Evolutionary conservation across 1,284 basidiomycete genomes (phyloP).

Genomic region (Ustilago nuda): DNA sequence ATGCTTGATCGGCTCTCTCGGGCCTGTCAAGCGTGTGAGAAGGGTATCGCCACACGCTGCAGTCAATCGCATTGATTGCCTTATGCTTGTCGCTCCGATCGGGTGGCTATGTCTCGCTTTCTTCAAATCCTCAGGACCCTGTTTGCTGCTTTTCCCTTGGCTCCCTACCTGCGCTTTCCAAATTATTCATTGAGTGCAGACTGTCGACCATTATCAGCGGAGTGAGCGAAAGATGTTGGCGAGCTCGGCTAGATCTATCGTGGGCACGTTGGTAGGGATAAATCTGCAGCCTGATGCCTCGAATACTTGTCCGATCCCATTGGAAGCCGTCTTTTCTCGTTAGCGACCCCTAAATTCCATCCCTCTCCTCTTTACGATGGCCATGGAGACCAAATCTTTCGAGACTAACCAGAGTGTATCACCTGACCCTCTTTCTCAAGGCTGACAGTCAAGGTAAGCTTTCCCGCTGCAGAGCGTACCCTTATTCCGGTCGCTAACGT

Average conservation of each 20-base stretch:
- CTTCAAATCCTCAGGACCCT: neutral
- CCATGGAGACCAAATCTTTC: neutral
- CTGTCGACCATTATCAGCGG: neutral
- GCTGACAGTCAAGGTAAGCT: neutral
- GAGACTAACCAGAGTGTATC: slow-evolving; percentile 3
- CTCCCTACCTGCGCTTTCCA: neutral
- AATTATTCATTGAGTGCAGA: slow-evolving; percentile 1
- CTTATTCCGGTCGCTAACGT: neutral
- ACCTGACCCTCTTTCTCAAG: neutral
- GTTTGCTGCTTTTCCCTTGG: neutral
- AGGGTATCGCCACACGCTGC: neutral
- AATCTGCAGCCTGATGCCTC: neutral
- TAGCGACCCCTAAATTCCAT: slow-evolving; percentile 3
- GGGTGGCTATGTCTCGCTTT: slow-evolving; percentile 7
- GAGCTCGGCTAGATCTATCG: slow-evolving; percentile 3
- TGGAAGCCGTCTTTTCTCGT: neutral
- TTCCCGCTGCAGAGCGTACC: slow-evolving; percentile 19
- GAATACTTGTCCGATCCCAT: slow-evolving; percentile 6
- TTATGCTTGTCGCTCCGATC: slow-evolving; percentile 13
- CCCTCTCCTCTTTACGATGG: neutral
- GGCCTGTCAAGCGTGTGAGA: slow-evolving; percentile 1
- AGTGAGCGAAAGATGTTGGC: neutral
- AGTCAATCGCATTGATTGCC: neutral
- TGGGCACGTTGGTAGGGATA: neutral
- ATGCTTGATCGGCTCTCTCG: neutral